phyloP scores from a whole-genome alignment of 2,329 filamentous ascomycete species.

The Sporothrix curviconia region DNA sequence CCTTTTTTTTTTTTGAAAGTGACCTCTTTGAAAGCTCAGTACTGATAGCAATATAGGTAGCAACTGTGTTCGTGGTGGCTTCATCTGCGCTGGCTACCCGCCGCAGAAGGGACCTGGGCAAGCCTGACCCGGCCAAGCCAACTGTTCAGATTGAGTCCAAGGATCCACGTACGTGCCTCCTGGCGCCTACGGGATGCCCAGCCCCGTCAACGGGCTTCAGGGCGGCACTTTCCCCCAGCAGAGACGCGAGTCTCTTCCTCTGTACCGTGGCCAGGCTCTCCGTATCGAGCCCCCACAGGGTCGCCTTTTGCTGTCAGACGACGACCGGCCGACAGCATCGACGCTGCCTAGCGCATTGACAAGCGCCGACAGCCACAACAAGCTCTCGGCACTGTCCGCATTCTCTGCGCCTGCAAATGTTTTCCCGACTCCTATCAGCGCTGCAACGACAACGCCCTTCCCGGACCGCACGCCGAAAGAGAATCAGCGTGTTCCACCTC shows the following conservation, averaged over 20 bases:
- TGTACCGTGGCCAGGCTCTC: slow-evolving; percentile 55
- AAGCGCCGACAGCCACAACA: slow-evolving; percentile 49
- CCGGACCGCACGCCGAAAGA: slow-evolving; percentile 46
- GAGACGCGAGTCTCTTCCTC: slow-evolving; percentile 52
- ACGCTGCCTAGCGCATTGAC: slow-evolving; percentile 50
- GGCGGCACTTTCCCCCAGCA: slow-evolving; percentile 20
- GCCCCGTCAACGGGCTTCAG: slow-evolving; percentile 24
- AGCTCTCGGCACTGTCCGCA: slow-evolving; percentile 50
- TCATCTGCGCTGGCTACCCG: slow-evolving; percentile 86
- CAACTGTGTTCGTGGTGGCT: slow-evolving; percentile 86
- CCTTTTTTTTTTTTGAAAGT: slow-evolving; percentile 22
- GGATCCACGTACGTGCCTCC: slow-evolving; percentile 59
- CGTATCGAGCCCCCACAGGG: slow-evolving; percentile 58
- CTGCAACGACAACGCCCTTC: slow-evolving; percentile 36
- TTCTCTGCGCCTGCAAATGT: slow-evolving; percentile 46
- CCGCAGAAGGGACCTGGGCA: slow-evolving; percentile 74
- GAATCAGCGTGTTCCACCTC: slow-evolving; percentile 52
- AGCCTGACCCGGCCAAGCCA: slow-evolving; percentile 63
- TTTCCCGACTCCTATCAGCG: slow-evolving; percentile 58
- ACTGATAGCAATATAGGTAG: too few species aligned
- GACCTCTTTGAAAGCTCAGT: too few species aligned
- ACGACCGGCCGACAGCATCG: slow-evolving; percentile 53
- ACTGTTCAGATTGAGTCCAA: slow-evolving; percentile 76
- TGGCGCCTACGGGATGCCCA: slow-evolving; percentile 52
- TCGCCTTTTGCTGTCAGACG: slow-evolving; percentile 48